Evolutionary conservation across 345 rosid species (phyloP).

Genomic region (Pelargonium nanum): DNA sequence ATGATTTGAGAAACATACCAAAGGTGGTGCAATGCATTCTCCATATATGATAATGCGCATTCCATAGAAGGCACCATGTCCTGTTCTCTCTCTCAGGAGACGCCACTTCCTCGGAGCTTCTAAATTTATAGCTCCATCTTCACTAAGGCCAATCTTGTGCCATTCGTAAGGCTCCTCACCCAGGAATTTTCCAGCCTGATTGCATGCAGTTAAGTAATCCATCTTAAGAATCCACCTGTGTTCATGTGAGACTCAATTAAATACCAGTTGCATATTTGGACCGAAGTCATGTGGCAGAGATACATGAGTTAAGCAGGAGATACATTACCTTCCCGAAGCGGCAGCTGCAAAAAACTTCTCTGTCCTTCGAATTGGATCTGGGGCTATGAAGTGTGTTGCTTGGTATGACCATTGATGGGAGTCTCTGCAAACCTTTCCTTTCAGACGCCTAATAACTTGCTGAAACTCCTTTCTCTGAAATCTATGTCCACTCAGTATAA

Average conservation of each 20-base stretch:
- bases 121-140: slow-evolving; percentile 72
- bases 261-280: not conserved
- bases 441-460: slow-evolving; percentile 48
- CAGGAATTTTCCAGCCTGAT: slow-evolving; percentile 62
- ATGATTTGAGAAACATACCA: slow-evolving; percentile 50
- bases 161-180: slow-evolving; percentile 81
- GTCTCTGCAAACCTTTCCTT: slow-evolving; percentile 70
- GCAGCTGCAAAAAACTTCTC: slow-evolving; percentile 48
- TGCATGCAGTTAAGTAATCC: slow-evolving; percentile 63
- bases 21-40: slow-evolving; percentile 73
- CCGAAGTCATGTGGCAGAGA: not conserved
- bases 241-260: not conserved
- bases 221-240: slow-evolving; percentile 93
- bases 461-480: slow-evolving; percentile 66
- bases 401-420: slow-evolving; percentile 97
- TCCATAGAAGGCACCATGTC: slow-evolving; percentile 86
- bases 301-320: slow-evolving; percentile 1
- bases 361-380: slow-evolving; percentile 72
- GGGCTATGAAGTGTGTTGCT: slow-evolving; percentile 78
- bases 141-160: slow-evolving; percentile 58
- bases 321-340: slow-evolving; percentile 26
- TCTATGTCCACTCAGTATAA: slow-evolving; percentile 65
- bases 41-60: slow-evolving; percentile 73
- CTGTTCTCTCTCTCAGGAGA: slow-evolving; percentile 61
- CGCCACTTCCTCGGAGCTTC: slow-evolving; percentile 94